phyloP scores from a whole-genome alignment of 441 rosid species.

The Pelargonium australe region DNA sequence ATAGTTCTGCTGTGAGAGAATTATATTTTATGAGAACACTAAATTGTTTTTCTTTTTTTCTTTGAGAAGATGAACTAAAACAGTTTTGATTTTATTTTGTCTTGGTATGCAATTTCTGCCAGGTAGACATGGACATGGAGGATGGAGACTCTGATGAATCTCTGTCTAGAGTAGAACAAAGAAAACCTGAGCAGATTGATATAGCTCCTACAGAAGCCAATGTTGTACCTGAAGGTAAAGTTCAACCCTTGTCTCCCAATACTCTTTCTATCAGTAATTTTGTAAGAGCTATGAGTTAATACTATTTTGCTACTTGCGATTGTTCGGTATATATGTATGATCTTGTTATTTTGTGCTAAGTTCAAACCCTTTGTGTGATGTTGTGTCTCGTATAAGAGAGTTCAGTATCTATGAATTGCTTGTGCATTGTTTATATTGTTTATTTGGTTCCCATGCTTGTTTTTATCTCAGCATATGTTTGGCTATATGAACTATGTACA shows the following conservation, averaged over 20 bases:
- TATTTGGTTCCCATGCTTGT: neutral
- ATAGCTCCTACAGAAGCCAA: conserved; percentile 25
- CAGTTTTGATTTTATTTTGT: neutral
- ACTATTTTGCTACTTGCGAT: neutral
- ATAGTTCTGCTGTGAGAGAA: neutral
- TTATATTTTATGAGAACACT: neutral
- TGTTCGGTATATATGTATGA: neutral
- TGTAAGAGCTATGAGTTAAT: neutral
- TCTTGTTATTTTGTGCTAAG: neutral
- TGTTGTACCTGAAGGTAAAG: conserved; percentile 42
- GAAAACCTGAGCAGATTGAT: conserved; percentile 29
- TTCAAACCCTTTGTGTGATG: neutral
- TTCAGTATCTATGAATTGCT: neutral
- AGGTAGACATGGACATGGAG: conserved; percentile 96
- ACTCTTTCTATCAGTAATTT: neutral
- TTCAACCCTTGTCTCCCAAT: conserved; percentile 11
- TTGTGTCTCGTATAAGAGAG: neutral
- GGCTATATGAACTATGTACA: neutral
- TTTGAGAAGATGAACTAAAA: neutral
- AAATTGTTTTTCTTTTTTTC: neutral
- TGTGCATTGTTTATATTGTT: neutral
- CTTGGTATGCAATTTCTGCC: conserved; percentile 19
- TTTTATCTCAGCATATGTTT: neutral
- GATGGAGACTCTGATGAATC: conserved; percentile 46
- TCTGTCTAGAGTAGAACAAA: conserved; percentile 35